Evolutionary conservation across 2,329 filamentous ascomycete species (phyloP).

Genomic region (Pseudofabraea citricarpa): DNA sequence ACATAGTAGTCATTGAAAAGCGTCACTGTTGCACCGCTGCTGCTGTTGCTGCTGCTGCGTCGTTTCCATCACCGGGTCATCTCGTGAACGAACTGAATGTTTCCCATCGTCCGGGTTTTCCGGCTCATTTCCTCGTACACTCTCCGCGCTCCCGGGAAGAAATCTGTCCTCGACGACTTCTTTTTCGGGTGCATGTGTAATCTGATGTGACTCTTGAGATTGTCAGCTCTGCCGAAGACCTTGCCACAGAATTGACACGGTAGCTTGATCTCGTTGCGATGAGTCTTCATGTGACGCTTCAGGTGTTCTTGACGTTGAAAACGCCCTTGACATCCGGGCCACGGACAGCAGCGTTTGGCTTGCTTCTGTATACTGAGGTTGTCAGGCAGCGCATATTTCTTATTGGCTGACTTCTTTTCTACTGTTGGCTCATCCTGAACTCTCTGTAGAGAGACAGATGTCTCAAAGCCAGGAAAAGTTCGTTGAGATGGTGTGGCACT

Average conservation of each 20-base stretch:
- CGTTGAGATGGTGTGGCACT: background rate
- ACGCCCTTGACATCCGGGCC: constrained; percentile 36
- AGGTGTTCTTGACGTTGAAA: constrained; percentile 45
- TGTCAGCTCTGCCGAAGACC: constrained; percentile 19
- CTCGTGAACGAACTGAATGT: too few species aligned
- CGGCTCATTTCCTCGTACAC: constrained; percentile 3
- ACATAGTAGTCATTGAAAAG: too few species aligned
- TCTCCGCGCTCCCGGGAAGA: constrained; percentile 4
- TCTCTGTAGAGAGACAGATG: background rate
- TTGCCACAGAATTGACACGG: constrained; percentile 17
- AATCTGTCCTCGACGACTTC: constrained; percentile 10
- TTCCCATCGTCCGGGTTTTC: constrained; percentile 1
- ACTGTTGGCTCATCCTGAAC: background rate
- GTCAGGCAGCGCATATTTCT: background rate
- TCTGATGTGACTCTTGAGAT: constrained; percentile 17
- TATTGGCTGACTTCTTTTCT: background rate
- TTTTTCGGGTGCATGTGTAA: constrained; percentile 11
- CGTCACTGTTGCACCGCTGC: too few species aligned
- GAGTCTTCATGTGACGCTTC: constrained; percentile 42
- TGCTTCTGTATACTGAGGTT: constrained; percentile 23
- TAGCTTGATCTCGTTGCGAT: constrained; percentile 15
- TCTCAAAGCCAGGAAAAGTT: background rate
- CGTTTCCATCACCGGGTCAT: too few species aligned
- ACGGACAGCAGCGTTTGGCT: constrained; percentile 36
- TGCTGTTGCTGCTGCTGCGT: too few species aligned